Evolutionary conservation across 2,329 filamentous ascomycete genomes (phyloP).

Genomic region (Lachnellula cervina): DNA sequence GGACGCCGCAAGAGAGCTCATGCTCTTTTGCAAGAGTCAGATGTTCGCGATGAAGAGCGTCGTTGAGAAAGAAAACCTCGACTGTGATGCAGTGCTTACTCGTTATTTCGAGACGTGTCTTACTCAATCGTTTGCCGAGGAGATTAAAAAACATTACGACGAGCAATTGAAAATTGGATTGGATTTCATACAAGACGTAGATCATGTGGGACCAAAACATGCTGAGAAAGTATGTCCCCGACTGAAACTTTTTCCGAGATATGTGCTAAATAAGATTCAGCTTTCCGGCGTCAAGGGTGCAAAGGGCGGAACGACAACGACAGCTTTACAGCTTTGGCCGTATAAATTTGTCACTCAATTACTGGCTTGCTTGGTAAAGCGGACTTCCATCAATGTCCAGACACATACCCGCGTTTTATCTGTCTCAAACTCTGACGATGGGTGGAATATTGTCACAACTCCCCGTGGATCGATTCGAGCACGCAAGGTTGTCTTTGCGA

Average conservation of each 20-base stretch:
- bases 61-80: slow-evolving; percentile 37
- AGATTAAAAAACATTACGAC: slow-evolving; percentile 58
- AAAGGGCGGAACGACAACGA: slow-evolving; percentile 5
- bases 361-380: slow-evolving; percentile 40
- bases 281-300: slow-evolving; percentile 17
- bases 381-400: slow-evolving; percentile 44
- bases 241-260: slow-evolving; percentile 6
- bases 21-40: slow-evolving; percentile 37
- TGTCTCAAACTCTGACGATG: slow-evolving; percentile 15
- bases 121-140: slow-evolving; percentile 41
- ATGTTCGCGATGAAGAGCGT: slow-evolving; percentile 35
- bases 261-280: slow-evolving; percentile 10
- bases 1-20: slow-evolving; percentile 35
- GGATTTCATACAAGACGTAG: slow-evolving; percentile 46
- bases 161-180: slow-evolving; percentile 46
- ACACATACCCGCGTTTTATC: slow-evolving; percentile 44
- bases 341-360: slow-evolving; percentile 56
- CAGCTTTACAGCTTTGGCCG: slow-evolving; percentile 41
- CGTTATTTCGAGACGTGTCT: slow-evolving; percentile 36
- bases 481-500: slow-evolving; percentile 55
- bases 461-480: slow-evolving; percentile 49
- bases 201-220: slow-evolving; percentile 50
- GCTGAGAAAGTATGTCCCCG: slow-evolving; percentile 35
- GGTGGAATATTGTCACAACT: slow-evolving; percentile 46
- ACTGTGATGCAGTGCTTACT: slow-evolving; percentile 39